Base-by-base conservation (phyloP, 2,329 filamentous ascomycete species). In the Fusarium illudens region DNA sequence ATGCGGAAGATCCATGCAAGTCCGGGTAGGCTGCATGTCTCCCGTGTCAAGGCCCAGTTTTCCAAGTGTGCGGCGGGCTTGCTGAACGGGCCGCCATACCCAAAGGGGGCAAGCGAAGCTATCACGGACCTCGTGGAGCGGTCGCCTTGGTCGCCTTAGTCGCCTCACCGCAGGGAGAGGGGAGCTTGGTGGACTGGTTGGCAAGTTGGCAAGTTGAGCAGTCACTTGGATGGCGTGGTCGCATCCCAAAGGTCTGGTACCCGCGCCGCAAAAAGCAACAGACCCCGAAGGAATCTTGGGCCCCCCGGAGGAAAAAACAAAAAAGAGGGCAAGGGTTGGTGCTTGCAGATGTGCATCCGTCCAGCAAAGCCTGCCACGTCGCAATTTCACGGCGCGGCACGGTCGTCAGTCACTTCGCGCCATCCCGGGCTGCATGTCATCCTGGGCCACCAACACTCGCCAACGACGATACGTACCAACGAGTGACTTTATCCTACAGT, bases 1-100 rank as follows among this genome's bases (percentile, higher is more conserved):
- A 80, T 80, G 77, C 77, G 76, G 74, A 70, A 69, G 56, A 75
- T 68, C 72, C 76, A 72, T 75, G 74, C 69, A 72, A 71, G 62
- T 22, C 58, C 69, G 71, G 75, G 68, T 72, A 75, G 73, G 50
- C 67, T 77, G 76, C 77, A 78, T 74, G 64, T 72, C 63, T 77
- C 76, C 75, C 75, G 73, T 67, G 53, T 56, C 64, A 48, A 60
- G 73, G 62, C 71, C 29, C 76, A 69, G 54, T 73, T 76, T 76
- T 76, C 60, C 58, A 65, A 61, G 63, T 58, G 58, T 63, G 63
- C 62, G 62, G 67, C 66, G 64, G 69, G 62, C 62, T 52, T 59
- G 44, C 57, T 68, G 52, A 60, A 56, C 53, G 62, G 60, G 63
- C 69, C 67, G 63, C 67, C 70, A 71, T 71, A 46, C 70, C 70